Conservation (phyloP, 2,329 filamentous ascomycete genomes). For the Fusarium caatingaense region DNA sequence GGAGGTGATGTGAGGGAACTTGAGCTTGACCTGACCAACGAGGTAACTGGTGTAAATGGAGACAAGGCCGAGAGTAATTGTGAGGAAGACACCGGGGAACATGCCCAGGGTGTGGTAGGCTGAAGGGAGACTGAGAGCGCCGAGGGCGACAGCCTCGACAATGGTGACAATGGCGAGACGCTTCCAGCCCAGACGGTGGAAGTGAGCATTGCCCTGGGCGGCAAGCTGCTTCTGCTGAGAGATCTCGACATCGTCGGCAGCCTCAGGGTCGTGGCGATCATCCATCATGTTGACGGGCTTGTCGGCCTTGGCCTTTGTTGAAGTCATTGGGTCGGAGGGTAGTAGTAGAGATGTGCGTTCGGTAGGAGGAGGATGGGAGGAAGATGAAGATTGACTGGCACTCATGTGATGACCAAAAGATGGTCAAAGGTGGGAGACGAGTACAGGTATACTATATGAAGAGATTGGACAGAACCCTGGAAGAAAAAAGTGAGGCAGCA, state of each 20-base stretch:
- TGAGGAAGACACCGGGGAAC: slow-evolving; percentile 59
- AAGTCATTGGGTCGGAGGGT: slow-evolving; percentile 13
- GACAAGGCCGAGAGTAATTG: slow-evolving; percentile 56
- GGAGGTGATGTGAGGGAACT: slow-evolving; percentile 63
- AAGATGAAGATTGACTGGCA: neutral
- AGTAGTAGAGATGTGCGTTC: slow-evolving; percentile 15
- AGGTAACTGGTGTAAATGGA: slow-evolving; percentile 62
- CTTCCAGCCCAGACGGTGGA: slow-evolving; percentile 38
- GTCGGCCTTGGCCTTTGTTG: slow-evolving; percentile 11
- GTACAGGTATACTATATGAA: neutral
- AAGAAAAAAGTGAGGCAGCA: neutral
- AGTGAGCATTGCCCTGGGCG: slow-evolving; percentile 34
- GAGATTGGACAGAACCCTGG: neutral
- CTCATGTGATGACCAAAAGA: slow-evolving; percentile 17
- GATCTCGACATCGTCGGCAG: slow-evolving; percentile 26
- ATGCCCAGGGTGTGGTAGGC: slow-evolving; percentile 66
- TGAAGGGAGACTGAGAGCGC: slow-evolving; percentile 56
- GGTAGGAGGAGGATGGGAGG: slow-evolving; percentile 11
- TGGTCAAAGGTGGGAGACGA: neutral
- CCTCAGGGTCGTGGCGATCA: slow-evolving; percentile 15
- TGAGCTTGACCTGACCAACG: slow-evolving; percentile 61
- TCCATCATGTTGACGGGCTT: slow-evolving; percentile 34
- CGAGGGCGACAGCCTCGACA: slow-evolving; percentile 37
- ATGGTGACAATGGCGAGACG: slow-evolving; percentile 38
- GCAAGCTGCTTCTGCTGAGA: slow-evolving; percentile 37